Evolutionary conservation across 805 yeast genomes (phyloP), one percentile per base, ranked within the genome.

Genomic region (Candida hispaniensis): DNA sequence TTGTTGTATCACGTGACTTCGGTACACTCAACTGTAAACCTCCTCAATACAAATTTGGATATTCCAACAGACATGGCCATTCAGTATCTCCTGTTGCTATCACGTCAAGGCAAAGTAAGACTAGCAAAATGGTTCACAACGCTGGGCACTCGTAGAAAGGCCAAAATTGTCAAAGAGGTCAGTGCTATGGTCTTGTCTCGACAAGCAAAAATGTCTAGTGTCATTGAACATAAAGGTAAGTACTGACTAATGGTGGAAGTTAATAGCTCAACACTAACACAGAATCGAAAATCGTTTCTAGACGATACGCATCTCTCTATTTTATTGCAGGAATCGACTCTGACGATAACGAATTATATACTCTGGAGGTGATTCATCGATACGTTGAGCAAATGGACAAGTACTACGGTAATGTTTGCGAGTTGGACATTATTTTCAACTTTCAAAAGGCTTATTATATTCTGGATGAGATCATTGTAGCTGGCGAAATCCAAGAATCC

Each of bases 351-450:
- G 98, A 91, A 54, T 64, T 91, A 44, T 58, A 82, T 38, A 75
- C 93, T 1, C 63, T 91, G 39, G 98, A 91, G 50, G 63, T 79
- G 11, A 76, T 91, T 34, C 98, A 91, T 55, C 66, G 96, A 42
- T 91, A 76, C 54, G 98, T 91, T 24, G 98, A 91, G 56, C 85
- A 82, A 45, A 83, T 91, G 95, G 98, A 91, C 62, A 78, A 79
- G 47, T 74, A 85, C 41, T 91, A 82, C 53, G 96, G 95, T 8
- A 88, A 83, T 51, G 98, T 91, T 11, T 85, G 96, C 59, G 98
- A 91, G 55, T 64, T 91, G 49, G 98, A 91, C 59, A 91, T 91
- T 43, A 91, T 91, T 32, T 91, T 91, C 69, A 91, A 93, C 51
- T 91, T 91, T 60, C 81, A 80, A 47, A 79, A 81, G 52, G 96